Percentiles rank a stretch among this genome's conserved stretches.
These are phyloP conservation scores for Sequoia sempervirens DNA, from an alignment of 75 land plant species.

Conservation along the genomic window DNA sequence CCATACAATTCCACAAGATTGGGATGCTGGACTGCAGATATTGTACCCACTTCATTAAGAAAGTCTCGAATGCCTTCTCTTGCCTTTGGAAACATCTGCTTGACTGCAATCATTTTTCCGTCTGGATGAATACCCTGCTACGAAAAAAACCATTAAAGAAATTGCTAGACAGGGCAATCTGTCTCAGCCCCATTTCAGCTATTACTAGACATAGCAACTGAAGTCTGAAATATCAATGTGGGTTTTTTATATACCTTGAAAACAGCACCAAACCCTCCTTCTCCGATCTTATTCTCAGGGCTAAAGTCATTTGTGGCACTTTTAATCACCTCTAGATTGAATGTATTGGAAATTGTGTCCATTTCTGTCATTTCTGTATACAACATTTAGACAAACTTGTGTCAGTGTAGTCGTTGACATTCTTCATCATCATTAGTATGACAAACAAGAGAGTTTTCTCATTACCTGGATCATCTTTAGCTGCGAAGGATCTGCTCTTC, in stretches of 20 bases:
- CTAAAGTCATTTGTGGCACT: no score
- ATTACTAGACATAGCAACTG: no score
- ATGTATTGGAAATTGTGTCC: no score
- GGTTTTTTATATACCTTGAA: no score
- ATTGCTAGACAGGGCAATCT: neutral
- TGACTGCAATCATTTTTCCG: constrained; percentile 45
- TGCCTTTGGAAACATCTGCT: constrained; percentile 49
- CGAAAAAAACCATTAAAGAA: neutral
- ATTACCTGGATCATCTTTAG: neutral
- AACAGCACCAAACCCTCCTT: no score
- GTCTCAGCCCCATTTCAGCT: neutral
- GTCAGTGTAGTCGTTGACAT: neutral
- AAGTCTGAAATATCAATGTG: no score
- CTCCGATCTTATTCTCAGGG: no score
- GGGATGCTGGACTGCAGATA: constrained; percentile 27
- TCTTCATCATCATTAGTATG: neutral
- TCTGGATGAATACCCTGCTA: constrained; percentile 39
- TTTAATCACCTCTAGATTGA: no score
- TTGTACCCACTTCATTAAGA: constrained; percentile 27
- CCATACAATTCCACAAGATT: constrained; percentile 54
- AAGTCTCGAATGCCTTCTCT: constrained; percentile 57
- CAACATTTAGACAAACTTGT: neutral
- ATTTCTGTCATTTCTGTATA: no score
- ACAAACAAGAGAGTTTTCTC: neutral
- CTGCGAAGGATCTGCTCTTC: neutral